Evolutionary conservation across 345 rosid species (phyloP).

Genomic region (Camelina sativa): DNA sequence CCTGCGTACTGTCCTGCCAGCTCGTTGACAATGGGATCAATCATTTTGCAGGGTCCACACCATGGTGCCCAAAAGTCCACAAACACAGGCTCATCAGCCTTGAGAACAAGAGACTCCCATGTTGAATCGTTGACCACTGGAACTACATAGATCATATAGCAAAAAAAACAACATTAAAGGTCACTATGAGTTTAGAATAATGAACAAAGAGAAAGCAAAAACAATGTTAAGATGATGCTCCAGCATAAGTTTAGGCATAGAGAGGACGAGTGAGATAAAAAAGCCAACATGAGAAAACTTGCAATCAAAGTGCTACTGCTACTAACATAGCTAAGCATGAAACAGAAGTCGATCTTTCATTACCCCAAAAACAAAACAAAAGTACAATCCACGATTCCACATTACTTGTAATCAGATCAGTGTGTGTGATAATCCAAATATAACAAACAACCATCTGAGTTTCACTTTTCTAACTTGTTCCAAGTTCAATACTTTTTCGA

Average conservation of each 20-base stretch:
- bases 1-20: conserved; percentile 56
- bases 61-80: conserved; percentile 73
- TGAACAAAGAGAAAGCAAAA: not conserved
- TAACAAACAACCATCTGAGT: no score
- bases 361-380: no score
- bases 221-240: not conserved
- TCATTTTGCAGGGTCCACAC: conserved; percentile 71
- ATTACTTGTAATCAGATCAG: no score
- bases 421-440: no score
- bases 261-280: not conserved
- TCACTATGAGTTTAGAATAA: not conserved
- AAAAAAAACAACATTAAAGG: not conserved
- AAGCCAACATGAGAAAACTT: no score
- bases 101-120: conserved; percentile 60
- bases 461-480: no score
- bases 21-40: conserved; percentile 59
- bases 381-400: no score
- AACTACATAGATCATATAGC: conserved; percentile 41
- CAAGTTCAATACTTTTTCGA: not conserved
- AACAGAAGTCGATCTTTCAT: no score
- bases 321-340: no score
- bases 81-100: conserved; percentile 64
- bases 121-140: conserved; percentile 57
- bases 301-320: no score
- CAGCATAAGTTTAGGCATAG: no score